Evolutionary conservation across 1,284 basidiomycete species (phyloP).

Genomic region (Mycena citricolor): DNA sequence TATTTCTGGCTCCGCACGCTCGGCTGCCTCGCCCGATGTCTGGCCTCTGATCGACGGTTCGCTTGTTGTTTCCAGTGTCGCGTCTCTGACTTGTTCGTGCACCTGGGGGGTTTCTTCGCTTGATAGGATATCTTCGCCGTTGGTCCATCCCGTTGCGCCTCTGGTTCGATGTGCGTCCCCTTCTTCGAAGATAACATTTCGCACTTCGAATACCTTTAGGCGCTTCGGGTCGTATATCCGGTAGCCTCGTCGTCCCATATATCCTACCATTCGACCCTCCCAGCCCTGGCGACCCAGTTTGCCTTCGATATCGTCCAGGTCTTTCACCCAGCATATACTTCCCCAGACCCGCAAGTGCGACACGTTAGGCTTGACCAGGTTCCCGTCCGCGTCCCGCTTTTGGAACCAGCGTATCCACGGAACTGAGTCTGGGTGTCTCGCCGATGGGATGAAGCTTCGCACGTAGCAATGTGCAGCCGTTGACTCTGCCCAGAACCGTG

Average conservation of each 20-base stretch:
- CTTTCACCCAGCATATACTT: conserved; percentile 17
- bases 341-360: conserved; percentile 18
- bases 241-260: conserved; percentile 19
- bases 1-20: too few relatives aligned
- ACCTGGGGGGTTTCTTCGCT: too few relatives aligned
- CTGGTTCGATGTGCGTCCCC: conserved; percentile 4
- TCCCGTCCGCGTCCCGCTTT: not conserved
- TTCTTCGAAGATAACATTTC: conserved; percentile 14
- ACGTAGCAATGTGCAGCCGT: conserved; percentile 15
- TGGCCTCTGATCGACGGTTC: too few relatives aligned
- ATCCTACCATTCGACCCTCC: conserved; percentile 18
- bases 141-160: too few relatives aligned
- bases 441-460: conserved; percentile 9
- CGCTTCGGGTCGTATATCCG: conserved; percentile 7
- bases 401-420: conserved; percentile 9
- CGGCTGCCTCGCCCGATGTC: too few relatives aligned
- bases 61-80: too few relatives aligned
- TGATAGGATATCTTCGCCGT: too few relatives aligned
- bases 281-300: conserved; percentile 17
- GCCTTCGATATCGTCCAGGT: conserved; percentile 12
- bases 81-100: too few relatives aligned
- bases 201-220: conserved; percentile 6
- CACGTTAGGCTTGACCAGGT: conserved; percentile 1
- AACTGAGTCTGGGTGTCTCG: conserved; percentile 4
- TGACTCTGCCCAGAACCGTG: conserved; percentile 18